These are phyloP conservation scores for Ceratocystis albifundus DNA, from an alignment of 2,329 filamentous ascomycete genomes.

Conservation along the genomic window DNA sequence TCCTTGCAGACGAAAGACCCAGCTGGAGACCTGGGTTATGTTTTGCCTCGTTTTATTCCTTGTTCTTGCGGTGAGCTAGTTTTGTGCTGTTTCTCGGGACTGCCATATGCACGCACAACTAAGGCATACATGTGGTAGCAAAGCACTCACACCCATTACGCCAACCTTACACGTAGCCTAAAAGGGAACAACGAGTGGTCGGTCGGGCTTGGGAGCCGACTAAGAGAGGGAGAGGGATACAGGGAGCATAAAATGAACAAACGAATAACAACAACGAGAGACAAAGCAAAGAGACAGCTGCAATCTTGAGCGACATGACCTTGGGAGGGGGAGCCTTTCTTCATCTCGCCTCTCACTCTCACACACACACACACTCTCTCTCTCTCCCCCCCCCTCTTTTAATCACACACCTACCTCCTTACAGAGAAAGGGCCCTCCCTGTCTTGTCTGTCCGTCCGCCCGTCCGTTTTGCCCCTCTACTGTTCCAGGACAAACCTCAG, in stretches of 20 bases:
- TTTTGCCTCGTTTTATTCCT: no score
- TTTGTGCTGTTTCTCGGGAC: background rate
- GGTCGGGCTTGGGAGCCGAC: background rate
- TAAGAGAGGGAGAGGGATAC: background rate
- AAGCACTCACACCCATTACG: background rate
- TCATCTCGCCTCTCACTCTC: no score
- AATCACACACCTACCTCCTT: background rate
- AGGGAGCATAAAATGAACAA: background rate
- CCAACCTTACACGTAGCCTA: background rate
- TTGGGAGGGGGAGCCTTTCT: background rate
- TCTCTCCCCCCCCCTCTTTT: no score
- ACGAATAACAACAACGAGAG: background rate
- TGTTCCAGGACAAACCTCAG: constrained; percentile 5
- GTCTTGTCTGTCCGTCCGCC: constrained; percentile 1
- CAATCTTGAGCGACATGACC: background rate
- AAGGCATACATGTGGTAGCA: background rate
- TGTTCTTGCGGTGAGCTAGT: background rate
- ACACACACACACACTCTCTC: no score
- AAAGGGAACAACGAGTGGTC: background rate
- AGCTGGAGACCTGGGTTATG: no score
- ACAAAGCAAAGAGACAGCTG: background rate
- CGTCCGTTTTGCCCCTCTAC: background rate
- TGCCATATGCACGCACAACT: background rate
- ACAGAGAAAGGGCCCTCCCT: background rate
- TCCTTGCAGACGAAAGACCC: no score